Base-by-base conservation (phyloP, 805 yeast species). In the Candida boleticola region DNA sequence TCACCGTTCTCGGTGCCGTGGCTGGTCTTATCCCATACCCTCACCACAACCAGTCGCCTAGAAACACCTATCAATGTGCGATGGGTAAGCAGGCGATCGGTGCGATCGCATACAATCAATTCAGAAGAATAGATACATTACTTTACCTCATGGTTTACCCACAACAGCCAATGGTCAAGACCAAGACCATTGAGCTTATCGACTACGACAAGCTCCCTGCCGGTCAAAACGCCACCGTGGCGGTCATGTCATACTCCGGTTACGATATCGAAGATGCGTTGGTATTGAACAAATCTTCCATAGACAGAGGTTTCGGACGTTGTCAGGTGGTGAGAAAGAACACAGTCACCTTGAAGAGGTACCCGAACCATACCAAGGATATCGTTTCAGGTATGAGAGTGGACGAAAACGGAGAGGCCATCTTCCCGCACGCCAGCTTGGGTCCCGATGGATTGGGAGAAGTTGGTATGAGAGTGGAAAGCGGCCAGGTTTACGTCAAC, bases 61-160 rank as follows among this genome's bases (percentile, higher is more conserved):
- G 96, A 74, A 87, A 87, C 65, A 87, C 95, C 3, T 87, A 87
- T 66, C 96, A 87, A 66, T 87, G 95, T 76, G 96, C 95, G 60
- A 87, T 87, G 96, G 96, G 96, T 81, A 89, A 89, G 68, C 99
- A 93, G 71, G 99, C 99, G n/a, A 92, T 93, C 64, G 99, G 99
- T 53, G 98, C 98, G 2, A 93, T 93, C 66, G 97, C 95, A 9
- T 93, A 93, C 63, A 93, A 93, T 64, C 99, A 93, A 67, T 87
- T 93, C 69, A 79, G 89, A 60, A 83, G 99, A 64, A 92, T 93
- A 51, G 99, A 93, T 59, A 93, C 99, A 1, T 68, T 93, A 57
- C 71, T 93, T 50, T 93, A 93, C 58, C 73, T 93, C 50, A 87
- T 93, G 96, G 96, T 89, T n/a, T 93, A 93, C 60, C 99, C 99